Conservation (phyloP, 768 basidiomycete genomes). For the Leccinum imitatum region DNA sequence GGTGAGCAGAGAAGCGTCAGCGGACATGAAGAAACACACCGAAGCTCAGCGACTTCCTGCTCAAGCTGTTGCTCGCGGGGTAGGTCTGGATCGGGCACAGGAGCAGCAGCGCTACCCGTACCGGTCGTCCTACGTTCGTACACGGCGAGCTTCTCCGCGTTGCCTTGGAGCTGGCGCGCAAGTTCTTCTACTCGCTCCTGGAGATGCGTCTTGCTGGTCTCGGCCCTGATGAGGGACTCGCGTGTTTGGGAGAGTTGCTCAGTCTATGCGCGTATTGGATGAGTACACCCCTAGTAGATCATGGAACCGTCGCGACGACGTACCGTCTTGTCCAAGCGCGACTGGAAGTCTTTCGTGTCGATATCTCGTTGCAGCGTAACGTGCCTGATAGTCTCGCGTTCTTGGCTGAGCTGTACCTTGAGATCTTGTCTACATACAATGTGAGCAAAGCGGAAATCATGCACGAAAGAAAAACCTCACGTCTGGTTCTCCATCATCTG, state of each 20-base stretch:
- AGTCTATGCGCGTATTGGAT: constrained; percentile 38
- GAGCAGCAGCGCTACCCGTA: constrained; percentile 30
- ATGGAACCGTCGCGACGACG: constrained; percentile 22
- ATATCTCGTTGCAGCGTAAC: constrained; percentile 78
- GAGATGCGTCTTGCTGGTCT: constrained; percentile 77
- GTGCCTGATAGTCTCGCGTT: constrained; percentile 73
- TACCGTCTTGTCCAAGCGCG: constrained; percentile 69
- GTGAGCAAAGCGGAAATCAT: constrained; percentile 1
- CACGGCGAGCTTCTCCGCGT: constrained; percentile 81
- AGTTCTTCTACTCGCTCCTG: constrained; percentile 57
- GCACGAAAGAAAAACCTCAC: not conserved
- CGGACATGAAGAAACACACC: constrained; percentile 43
- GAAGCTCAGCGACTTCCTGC: constrained; percentile 79
- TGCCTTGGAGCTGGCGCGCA: constrained; percentile 64
- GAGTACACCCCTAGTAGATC: constrained; percentile 4
- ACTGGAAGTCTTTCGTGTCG: constrained; percentile 73
- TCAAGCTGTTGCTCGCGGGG: constrained; percentile 78
- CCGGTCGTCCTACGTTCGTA: constrained; percentile 66
- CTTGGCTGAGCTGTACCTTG: constrained; percentile 64
- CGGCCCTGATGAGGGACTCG: constrained; percentile 66
- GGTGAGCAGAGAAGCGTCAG: not conserved
- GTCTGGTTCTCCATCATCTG: no score
- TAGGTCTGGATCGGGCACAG: constrained; percentile 44
- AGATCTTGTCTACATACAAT: constrained; percentile 62
- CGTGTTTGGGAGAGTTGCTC: constrained; percentile 67